Evolutionary conservation across 768 basidiomycete species (phyloP).

Genomic region (Pleurotus platypus): DNA sequence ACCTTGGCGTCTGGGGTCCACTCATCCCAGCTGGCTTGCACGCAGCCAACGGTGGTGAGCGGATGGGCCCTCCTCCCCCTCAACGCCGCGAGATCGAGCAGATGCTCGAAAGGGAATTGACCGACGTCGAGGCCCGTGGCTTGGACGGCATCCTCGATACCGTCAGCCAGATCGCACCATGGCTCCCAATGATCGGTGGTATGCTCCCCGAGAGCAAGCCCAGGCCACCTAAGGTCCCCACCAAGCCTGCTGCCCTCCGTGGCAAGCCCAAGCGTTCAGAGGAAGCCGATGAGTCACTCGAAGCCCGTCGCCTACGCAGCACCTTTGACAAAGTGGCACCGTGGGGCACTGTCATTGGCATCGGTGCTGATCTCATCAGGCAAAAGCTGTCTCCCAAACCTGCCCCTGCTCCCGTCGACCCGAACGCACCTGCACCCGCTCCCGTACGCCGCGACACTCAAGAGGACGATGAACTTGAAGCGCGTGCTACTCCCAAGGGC

Average conservation of each 20-base stretch:
- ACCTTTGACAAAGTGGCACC: slow-evolving; percentile 4
- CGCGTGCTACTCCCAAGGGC: neutral
- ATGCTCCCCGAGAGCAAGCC: slow-evolving; percentile 1
- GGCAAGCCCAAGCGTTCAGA: slow-evolving; percentile 1
- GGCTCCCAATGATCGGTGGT: slow-evolving; percentile 4
- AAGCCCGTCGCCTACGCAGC: neutral
- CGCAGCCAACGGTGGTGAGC: neutral
- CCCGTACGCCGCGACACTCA: neutral
- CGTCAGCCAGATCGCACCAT: slow-evolving; percentile 5
- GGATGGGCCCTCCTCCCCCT: neutral
- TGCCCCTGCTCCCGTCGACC: neutral
- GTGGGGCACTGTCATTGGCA: slow-evolving; percentile 2
- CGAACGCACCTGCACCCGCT: neutral
- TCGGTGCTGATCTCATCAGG: slow-evolving; percentile 4
- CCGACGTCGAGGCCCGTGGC: slow-evolving; percentile 1
- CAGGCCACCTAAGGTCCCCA: neutral
- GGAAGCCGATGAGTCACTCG: neutral
- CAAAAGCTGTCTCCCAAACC: slow-evolving; percentile 4
- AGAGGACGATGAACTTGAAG: neutral
- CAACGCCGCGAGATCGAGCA: slow-evolving; percentile 7
- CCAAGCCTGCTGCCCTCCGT: neutral
- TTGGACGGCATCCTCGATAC: neutral
- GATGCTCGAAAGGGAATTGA: slow-evolving; percentile 1
- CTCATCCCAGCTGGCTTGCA: neutral
- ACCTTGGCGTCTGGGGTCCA: neutral